Evolutionary conservation across 2,329 filamentous ascomycete species (phyloP).

Genomic region (Fusarium duplospermum): DNA sequence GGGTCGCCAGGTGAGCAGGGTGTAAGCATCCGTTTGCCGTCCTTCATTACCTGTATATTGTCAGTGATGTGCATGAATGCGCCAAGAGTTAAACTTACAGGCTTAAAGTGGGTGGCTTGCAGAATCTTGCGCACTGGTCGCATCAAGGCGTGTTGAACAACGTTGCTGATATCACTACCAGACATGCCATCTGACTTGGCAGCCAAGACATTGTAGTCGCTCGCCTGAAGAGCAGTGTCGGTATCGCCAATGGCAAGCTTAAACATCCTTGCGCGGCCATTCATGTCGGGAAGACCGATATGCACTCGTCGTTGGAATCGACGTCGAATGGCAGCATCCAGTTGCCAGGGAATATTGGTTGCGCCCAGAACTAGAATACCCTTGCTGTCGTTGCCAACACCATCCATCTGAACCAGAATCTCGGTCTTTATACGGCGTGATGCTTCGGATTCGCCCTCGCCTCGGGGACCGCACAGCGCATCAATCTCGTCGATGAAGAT

Average conservation of each 20-base stretch:
- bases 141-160: constrained; percentile 96
- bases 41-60: constrained; percentile 71
- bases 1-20: constrained; percentile 94
- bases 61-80: background rate
- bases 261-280: constrained; percentile 93
- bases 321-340: constrained; percentile 93
- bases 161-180: constrained; percentile 94
- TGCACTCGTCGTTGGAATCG: constrained; percentile 97
- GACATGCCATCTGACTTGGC: constrained; percentile 93
- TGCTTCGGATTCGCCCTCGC: constrained; percentile 96
- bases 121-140: constrained; percentile 97
- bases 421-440: constrained; percentile 98
- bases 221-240: constrained; percentile 81
- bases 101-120: constrained; percentile 97
- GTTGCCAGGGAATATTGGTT: constrained; percentile 98
- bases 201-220: constrained; percentile 84
- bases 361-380: constrained; percentile 95
- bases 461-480: constrained; percentile 90
- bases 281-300: constrained; percentile 89
- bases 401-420: constrained; percentile 98
- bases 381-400: constrained; percentile 94
- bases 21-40: constrained; percentile 76
- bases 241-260: constrained; percentile 94
- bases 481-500: constrained; percentile 99
- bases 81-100: constrained; percentile 64